Percentiles rank a stretch among this genome's conserved stretches.
These are phyloP conservation scores for Apostasia shenzhenica DNA, from an alignment of 106 monocot species.

Conservation along the genomic window DNA sequence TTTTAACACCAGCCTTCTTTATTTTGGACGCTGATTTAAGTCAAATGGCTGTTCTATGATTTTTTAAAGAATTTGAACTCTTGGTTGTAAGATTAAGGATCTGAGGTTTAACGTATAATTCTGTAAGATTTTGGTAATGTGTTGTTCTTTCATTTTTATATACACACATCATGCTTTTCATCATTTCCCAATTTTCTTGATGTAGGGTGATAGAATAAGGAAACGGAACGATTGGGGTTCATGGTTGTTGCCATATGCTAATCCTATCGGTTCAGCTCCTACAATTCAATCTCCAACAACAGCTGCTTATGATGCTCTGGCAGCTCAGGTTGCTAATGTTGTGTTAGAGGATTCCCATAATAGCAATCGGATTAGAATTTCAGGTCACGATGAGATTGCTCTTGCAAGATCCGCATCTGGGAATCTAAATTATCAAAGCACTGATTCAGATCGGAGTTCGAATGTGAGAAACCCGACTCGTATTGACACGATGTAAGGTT, in stretches of 20 bases:
- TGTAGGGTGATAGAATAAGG: slow-evolving; percentile 57
- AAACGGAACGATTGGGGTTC: slow-evolving; percentile 47
- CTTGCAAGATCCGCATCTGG: slow-evolving; percentile 34
- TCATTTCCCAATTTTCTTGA: background rate
- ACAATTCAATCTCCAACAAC: slow-evolving; percentile 2
- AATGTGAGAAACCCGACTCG: background rate
- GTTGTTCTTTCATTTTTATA: too few species aligned
- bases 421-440: slow-evolving; percentile 17
- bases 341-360: slow-evolving; percentile 17
- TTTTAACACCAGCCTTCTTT: too few species aligned
- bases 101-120: too few species aligned
- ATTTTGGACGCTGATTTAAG: too few species aligned
- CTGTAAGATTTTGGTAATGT: too few species aligned
- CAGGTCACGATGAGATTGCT: slow-evolving; percentile 13
- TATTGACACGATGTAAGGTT: slow-evolving; percentile 7
- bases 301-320: slow-evolving; percentile 8
- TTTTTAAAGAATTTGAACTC: too few species aligned
- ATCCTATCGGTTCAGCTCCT: slow-evolving; percentile 4
- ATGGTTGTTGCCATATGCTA: slow-evolving; percentile 29
- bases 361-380: background rate
- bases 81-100: too few species aligned
- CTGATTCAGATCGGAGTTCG: slow-evolving; percentile 1
- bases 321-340: slow-evolving; percentile 17
- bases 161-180: background rate
- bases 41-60: too few species aligned